Evolutionary conservation across 73 alveolate genomes (phyloP).

Genomic region (Durusdinium trenchii): DNA sequence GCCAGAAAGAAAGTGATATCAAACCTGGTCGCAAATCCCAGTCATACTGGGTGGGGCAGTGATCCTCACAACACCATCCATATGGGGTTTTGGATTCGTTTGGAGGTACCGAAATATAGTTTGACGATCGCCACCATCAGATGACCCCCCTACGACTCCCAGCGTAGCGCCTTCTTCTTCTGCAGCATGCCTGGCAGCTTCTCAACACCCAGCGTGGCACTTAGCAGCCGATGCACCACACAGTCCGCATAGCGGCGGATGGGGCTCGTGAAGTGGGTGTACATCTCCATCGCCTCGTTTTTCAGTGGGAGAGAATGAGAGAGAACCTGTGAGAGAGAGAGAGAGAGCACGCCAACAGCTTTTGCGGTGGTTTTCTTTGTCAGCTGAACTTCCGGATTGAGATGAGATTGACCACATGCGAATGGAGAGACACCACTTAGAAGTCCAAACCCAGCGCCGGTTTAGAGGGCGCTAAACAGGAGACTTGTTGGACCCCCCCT

Average conservation of each 20-base stretch:
- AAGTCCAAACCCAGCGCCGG: too few relatives aligned
- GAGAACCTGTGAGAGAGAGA: too few relatives aligned
- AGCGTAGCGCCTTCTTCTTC: neutral
- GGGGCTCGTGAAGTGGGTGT: slow-evolving; percentile 99
- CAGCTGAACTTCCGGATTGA: too few relatives aligned
- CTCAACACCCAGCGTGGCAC: slow-evolving; percentile 40
- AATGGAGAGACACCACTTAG: too few relatives aligned
- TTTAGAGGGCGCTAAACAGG: too few relatives aligned
- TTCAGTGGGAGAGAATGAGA: too few relatives aligned
- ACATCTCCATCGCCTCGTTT: slow-evolving; percentile 97
- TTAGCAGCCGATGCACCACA: slow-evolving; percentile 89
- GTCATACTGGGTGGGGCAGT: too few relatives aligned
- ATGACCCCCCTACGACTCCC: neutral
- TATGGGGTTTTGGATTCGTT: neutral
- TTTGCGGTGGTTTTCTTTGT: neutral
- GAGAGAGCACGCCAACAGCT: neutral
- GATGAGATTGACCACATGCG: too few relatives aligned
- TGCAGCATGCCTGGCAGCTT: slow-evolving; percentile 9
- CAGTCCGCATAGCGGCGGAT: slow-evolving; percentile 98
- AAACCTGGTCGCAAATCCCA: too few relatives aligned
- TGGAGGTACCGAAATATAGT: neutral
- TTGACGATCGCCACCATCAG: neutral
- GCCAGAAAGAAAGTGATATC: too few relatives aligned
- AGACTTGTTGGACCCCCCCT: too few relatives aligned
- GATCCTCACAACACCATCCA: too few relatives aligned